A percentile compares a stretch with the other conserved stretches of the same genome.
Evolutionary conservation across 2,329 filamentous ascomycete genomes (phyloP).

Genomic region (Bimuria novae-zelandiae): DNA sequence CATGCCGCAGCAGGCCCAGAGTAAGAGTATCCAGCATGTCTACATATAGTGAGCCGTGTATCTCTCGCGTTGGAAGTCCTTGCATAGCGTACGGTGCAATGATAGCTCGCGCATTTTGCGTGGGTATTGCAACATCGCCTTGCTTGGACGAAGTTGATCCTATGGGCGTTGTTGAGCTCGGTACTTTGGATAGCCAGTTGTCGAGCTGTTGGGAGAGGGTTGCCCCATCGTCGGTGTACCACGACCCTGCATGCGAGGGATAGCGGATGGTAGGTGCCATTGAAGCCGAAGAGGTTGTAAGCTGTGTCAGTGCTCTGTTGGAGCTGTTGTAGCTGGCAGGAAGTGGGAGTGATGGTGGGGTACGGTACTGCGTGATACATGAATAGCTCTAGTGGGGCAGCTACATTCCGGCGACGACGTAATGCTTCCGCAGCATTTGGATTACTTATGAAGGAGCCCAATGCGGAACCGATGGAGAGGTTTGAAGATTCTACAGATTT

Average conservation of each 20-base stretch:
- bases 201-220: slow-evolving; percentile 73
- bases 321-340: not conserved
- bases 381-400: slow-evolving; percentile 23
- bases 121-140: slow-evolving; percentile 60
- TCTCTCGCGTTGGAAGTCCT: not conserved
- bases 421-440: not conserved
- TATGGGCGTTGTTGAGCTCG: slow-evolving; percentile 65
- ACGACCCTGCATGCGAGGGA: slow-evolving; percentile 81
- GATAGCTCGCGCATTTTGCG: slow-evolving; percentile 76
- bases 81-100: slow-evolving; percentile 79
- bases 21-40: slow-evolving; percentile 91
- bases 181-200: slow-evolving; percentile 73
- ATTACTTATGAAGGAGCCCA: too few species aligned
- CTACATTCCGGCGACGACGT: not conserved
- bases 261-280: slow-evolving; percentile 44
- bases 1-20: slow-evolving; percentile 91
- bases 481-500: too few species aligned
- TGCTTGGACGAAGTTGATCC: slow-evolving; percentile 51
- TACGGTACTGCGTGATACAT: not conserved
- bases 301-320: not conserved
- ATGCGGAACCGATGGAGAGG: too few species aligned
- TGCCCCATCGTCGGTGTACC: slow-evolving; percentile 72
- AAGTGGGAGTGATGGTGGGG: slow-evolving; percentile 7
- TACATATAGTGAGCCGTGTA: slow-evolving; percentile 50
- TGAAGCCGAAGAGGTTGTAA: slow-evolving; percentile 2